Evolutionary conservation across 2,329 filamentous ascomycete species (phyloP).

Genomic region (Cytospora paraplurivora): DNA sequence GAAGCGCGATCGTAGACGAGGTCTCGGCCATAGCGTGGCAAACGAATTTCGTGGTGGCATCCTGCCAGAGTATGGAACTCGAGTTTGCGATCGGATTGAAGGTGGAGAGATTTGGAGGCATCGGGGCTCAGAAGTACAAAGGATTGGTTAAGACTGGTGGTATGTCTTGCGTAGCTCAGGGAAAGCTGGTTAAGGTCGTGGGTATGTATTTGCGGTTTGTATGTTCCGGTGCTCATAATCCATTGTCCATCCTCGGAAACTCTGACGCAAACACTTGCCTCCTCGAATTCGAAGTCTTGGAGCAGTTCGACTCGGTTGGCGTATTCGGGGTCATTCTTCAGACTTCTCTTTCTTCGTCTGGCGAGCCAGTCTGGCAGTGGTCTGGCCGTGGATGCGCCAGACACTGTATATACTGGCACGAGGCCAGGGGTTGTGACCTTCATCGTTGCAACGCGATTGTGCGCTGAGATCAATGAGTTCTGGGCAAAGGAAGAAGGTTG

Average conservation of each 20-base stretch:
- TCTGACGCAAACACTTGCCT: conserved; percentile 86
- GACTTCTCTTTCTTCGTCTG: conserved; percentile 81
- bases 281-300: conserved; percentile 97
- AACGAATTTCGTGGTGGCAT: conserved; percentile 83
- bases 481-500: not conserved
- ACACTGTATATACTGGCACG: conserved; percentile 92
- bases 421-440: conserved; percentile 79
- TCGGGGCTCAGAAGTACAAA: conserved; percentile 87
- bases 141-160: conserved; percentile 85
- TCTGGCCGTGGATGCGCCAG: conserved; percentile 83
- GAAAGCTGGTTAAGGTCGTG: conserved; percentile 92
- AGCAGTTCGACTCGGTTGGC: conserved; percentile 91
- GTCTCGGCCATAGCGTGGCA: conserved; percentile 91
- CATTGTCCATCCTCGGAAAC: conserved; percentile 95
- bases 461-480: not conserved
- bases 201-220: conserved; percentile 81
- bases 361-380: conserved; percentile 95
- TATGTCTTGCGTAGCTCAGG: conserved; percentile 91
- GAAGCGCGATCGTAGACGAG: conserved; percentile 80
- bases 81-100: conserved; percentile 87
- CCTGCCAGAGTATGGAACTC: conserved; percentile 92
- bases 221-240: conserved; percentile 90
- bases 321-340: conserved; percentile 92
- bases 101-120: conserved; percentile 90
- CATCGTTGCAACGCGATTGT: conserved; percentile 50